Evolutionary conservation across 2,329 filamentous ascomycete genomes (phyloP).

Genomic region (Paramyrothecium roridum): DNA sequence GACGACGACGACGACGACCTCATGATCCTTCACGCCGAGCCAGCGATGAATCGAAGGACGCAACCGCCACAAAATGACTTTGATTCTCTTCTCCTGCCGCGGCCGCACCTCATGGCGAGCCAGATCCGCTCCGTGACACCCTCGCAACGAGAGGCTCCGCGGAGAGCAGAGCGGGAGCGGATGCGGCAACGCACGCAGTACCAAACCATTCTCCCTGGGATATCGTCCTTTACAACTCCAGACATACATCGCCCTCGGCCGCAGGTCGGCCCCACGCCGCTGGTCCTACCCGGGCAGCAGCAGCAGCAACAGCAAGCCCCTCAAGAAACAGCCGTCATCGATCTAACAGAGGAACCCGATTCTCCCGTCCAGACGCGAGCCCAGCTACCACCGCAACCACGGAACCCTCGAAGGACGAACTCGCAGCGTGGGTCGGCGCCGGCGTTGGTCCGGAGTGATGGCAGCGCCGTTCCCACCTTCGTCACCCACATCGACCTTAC

Average conservation of each 20-base stretch:
- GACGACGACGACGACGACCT: constrained; percentile 13
- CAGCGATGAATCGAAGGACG: neutral
- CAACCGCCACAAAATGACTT: neutral
- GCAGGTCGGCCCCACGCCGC: neutral
- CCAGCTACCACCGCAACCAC: constrained; percentile 8
- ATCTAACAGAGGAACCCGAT: constrained; percentile 49
- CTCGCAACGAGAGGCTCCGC: neutral
- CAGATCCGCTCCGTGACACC: constrained; percentile 2
- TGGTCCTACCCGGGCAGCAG: constrained; percentile 2
- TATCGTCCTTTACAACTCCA: neutral
- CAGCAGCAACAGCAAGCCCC: constrained; percentile 11
- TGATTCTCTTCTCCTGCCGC: constrained; percentile 13
- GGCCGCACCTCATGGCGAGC: constrained; percentile 4
- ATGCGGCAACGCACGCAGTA: neutral
- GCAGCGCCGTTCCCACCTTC: constrained; percentile 24
- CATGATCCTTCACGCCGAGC: constrained; percentile 7
- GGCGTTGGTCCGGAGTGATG: constrained; percentile 40
- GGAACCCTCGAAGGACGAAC: constrained; percentile 38
- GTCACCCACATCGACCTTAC: constrained; percentile 51
- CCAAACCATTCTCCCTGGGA: neutral
- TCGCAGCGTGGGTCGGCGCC: constrained; percentile 38
- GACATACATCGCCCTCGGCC: neutral
- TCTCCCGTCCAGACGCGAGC: constrained; percentile 36
- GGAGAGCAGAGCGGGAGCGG: constrained; percentile 1
- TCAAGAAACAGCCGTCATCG: constrained; percentile 35